Conservation (phyloP, 805 yeast species). For the Yamadazyma akitaensis region DNA sequence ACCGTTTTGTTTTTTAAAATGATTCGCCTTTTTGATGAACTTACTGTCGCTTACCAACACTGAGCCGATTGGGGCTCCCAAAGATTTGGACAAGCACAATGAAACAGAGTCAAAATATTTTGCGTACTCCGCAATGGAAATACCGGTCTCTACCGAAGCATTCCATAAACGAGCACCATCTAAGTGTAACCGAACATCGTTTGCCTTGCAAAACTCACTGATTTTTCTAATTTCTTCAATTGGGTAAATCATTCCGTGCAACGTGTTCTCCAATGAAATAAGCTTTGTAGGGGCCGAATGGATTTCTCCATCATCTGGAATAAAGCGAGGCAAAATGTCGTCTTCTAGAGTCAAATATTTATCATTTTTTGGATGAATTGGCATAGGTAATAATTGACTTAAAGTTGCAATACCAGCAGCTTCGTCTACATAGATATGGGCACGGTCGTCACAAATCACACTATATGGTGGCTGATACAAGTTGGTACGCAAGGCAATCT, state of each 20-base stretch:
- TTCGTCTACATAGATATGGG: slow-evolving; percentile 80
- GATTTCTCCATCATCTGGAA: slow-evolving; percentile 75
- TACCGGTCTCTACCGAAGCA: slow-evolving; percentile 74
- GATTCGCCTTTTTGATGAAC: slow-evolving; percentile 68
- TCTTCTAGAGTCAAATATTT: slow-evolving; percentile 77
- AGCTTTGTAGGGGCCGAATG: slow-evolving; percentile 87
- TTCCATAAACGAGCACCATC: slow-evolving; percentile 97
- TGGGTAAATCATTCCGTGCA: slow-evolving; percentile 81
- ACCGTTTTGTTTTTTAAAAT: slow-evolving; percentile 87
- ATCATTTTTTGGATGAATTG: slow-evolving; percentile 78
- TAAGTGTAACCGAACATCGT: slow-evolving; percentile 65
- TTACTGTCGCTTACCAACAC: slow-evolving; percentile 66
- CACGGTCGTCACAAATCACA: slow-evolving; percentile 80
- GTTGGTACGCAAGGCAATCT: slow-evolving; percentile 75
- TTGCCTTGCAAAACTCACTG: slow-evolving; percentile 61
- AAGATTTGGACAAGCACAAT: slow-evolving; percentile 80
- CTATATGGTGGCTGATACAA: slow-evolving; percentile 80
- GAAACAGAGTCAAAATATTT: slow-evolving; percentile 83
- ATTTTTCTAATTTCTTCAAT: slow-evolving; percentile 72
- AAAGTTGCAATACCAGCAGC: slow-evolving; percentile 90
- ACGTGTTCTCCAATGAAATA: slow-evolving; percentile 82
- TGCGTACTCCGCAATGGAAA: slow-evolving; percentile 68
- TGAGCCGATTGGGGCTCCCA: slow-evolving; percentile 94
- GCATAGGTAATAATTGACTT: slow-evolving; percentile 88
- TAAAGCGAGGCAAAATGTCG: slow-evolving; percentile 61